Evolutionary conservation across 371 early-diverging fungal genomes (phyloP), one percentile per base, ranked within the genome.

Genomic region (Mortierella sp.): DNA sequence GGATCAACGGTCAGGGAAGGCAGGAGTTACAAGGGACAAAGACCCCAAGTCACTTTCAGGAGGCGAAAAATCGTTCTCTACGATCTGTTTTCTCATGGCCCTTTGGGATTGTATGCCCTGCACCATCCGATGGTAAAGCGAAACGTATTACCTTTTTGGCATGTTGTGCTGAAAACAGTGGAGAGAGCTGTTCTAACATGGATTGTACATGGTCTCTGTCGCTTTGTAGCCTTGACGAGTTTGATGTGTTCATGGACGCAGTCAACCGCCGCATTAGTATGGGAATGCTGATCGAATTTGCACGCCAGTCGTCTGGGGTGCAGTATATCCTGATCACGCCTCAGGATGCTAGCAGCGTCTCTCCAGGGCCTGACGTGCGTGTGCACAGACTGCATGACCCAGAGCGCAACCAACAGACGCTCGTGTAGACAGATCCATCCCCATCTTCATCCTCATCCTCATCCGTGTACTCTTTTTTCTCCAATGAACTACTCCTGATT

Each of bases 191-290:
- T 34, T 10, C 34, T 34, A 34, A 34, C 34, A 10, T 10, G 16
- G 41, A 14, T 45, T 27, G 45, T n/a, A 14, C 14, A 26, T 24
- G 21, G 14, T 10, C 3, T 43, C n/a, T 16, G 45, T 43, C 5
- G n/a, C 4, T 19, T 5, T 5, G 16, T 79, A 90, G 90, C 56
- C 82, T 99, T 68, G 99, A 99, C 82, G 99, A 99, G 87, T 99
- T 97, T 87, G 99, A 99, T 82, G 99, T 99, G 18, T 99, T 98
- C 78, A 99, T 99, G 99, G 99, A 98, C 80, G 94, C 95, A 3
- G 97, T 97, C n/a, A 98, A 98, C 71, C 90, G 98, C 24, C 82
- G 84, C n/a, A 87, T 93, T 55, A 90, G 89, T 41, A 96, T 95
- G 92, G 73, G 83, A 48, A 89, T 96, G 89, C 87, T 97, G 87